Conservation (phyloP, 2,329 filamentous ascomycete species). For the Fusarium nematophilum region DNA sequence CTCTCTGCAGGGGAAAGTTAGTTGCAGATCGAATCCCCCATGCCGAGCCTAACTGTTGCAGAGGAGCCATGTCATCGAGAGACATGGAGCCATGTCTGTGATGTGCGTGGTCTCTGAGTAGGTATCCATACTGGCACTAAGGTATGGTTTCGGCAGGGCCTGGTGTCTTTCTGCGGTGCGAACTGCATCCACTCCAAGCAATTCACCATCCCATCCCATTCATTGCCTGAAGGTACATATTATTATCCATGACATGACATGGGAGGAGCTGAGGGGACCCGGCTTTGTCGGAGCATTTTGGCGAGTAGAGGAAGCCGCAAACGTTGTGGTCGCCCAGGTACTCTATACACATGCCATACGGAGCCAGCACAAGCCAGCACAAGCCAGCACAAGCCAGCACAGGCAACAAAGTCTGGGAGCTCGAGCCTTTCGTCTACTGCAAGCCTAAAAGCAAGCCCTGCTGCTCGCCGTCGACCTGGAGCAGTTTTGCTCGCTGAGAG, state of each 20-base stretch:
- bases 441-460: constrained; percentile 31
- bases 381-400: too few relatives aligned
- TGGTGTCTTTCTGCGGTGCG: constrained; percentile 20
- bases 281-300: constrained; percentile 10
- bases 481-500: constrained; percentile 1
- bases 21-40: constrained; percentile 36
- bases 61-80: too few relatives aligned
- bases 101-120: constrained; percentile 34
- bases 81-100: constrained; percentile 26
- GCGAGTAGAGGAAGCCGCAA: constrained; percentile 21
- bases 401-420: not conserved
- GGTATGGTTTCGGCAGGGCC: constrained; percentile 24
- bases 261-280: too few relatives aligned
- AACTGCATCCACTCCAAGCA: constrained; percentile 38
- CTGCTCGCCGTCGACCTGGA: constrained; percentile 10
- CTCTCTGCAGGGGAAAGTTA: constrained; percentile 29
- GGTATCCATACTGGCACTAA: too few relatives aligned
- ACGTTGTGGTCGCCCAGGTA: constrained; percentile 17
- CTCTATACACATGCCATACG: constrained; percentile 18
- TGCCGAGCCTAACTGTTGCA: constrained; percentile 27
- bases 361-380: too few relatives aligned
- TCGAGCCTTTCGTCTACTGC: constrained; percentile 7
- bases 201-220: constrained; percentile 16
- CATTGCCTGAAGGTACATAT: not conserved
- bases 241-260: constrained; percentile 16